A percentile compares a stretch with the other conserved stretches of the same genome.
Evolutionary conservation across 2,329 filamentous ascomycete genomes (phyloP).

Genomic region (Xylaria digitata): DNA sequence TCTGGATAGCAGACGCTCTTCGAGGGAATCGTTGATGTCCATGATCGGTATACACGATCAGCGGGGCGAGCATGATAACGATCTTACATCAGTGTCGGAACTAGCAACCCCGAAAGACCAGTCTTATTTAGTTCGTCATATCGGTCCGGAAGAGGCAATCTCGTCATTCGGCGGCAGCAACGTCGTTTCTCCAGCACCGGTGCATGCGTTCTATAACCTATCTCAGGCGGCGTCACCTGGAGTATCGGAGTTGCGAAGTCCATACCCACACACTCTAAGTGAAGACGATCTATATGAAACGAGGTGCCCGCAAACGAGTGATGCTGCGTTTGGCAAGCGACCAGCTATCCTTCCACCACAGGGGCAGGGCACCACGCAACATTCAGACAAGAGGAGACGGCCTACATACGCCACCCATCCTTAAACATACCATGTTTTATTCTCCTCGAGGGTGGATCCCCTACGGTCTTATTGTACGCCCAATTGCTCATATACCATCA

Average conservation of each 20-base stretch:
- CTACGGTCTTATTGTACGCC: constrained; percentile 18
- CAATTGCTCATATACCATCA: constrained; percentile 32
- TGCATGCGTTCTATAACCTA: constrained; percentile 44
- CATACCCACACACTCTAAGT: constrained; percentile 53
- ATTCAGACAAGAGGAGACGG: constrained; percentile 44
- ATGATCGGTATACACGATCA: constrained; percentile 53
- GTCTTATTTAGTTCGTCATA: constrained; percentile 47
- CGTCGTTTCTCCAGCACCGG: constrained; percentile 46
- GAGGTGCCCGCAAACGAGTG: constrained; percentile 27
- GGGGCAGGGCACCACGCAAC: constrained; percentile 38
- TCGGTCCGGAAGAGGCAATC: constrained; percentile 52
- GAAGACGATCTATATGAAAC: constrained; percentile 52
- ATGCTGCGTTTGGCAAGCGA: constrained; percentile 42
- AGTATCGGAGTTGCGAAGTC: constrained; percentile 53
- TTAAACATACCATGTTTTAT: constrained; percentile 1
- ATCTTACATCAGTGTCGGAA: constrained; percentile 57
- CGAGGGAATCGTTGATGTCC: constrained; percentile 55
- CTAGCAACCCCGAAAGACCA: constrained; percentile 57
- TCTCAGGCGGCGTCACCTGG: constrained; percentile 49
- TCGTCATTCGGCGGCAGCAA: constrained; percentile 50
- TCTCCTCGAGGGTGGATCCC: constrained; percentile 6
- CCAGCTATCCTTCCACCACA: constrained; percentile 40
- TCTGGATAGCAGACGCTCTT: constrained; percentile 57
- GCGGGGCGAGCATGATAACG: constrained; percentile 53
- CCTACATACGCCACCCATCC: constrained; percentile 35